These are phyloP conservation scores for Colletotrichum tofieldiae DNA, from an alignment of 2,329 filamentous ascomycete species.

Conservation along the genomic window DNA sequence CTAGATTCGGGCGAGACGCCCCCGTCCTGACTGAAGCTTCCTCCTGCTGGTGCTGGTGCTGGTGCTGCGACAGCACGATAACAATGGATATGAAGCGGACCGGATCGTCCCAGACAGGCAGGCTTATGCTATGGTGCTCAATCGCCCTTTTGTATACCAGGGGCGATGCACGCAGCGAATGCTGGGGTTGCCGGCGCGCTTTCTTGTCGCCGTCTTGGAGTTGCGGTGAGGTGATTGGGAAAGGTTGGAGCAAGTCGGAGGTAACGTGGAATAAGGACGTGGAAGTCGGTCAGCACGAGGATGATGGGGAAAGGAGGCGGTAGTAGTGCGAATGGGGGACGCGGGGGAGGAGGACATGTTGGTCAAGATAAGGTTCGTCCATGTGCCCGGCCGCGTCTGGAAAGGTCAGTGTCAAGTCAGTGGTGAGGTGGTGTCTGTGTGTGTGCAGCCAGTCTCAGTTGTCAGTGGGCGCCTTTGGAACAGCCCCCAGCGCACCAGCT, in stretches of 20 bases:
- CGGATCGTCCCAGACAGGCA: background rate
- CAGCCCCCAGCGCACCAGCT: background rate
- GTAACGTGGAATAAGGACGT: background rate
- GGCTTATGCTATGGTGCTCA: background rate
- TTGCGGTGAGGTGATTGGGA: background rate
- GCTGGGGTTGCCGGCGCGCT: background rate
- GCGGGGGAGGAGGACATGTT: conserved; percentile 30
- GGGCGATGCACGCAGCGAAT: background rate
- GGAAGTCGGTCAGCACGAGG: background rate
- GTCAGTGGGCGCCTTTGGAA: conserved; percentile 6
- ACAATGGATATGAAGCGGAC: background rate
- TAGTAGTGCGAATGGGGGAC: conserved; percentile 16
- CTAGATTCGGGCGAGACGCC: conserved; percentile 26
- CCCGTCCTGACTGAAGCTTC: conserved; percentile 15
- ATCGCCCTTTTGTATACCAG: background rate
- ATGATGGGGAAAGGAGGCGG: background rate
- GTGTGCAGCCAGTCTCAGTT: conserved; percentile 5
- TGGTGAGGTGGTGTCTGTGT: conserved; percentile 13
- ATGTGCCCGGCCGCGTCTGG: conserved; percentile 42
- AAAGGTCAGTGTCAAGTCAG: conserved; percentile 41
- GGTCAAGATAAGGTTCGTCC: conserved; percentile 38
- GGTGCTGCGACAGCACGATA: background rate
- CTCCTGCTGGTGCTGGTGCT: background rate
- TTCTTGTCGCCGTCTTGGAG: background rate
- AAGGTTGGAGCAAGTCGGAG: background rate